Conservation (phyloP, 768 basidiomycete genomes). For the Lentinula edodes region DNA sequence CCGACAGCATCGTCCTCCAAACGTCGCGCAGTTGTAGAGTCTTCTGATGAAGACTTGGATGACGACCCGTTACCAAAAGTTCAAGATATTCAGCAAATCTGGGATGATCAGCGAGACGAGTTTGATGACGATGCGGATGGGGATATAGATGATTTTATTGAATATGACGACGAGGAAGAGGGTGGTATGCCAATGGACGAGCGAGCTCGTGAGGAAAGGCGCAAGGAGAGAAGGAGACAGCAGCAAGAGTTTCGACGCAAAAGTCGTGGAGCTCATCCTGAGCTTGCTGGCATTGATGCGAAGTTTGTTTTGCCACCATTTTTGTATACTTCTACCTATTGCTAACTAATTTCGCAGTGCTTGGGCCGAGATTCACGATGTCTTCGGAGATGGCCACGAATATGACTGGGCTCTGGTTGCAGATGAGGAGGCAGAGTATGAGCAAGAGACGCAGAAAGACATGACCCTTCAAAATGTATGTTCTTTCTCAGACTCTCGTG, state of each 20-base stretch:
- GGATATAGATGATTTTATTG: constrained; percentile 73
- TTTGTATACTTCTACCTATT: not conserved
- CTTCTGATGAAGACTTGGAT: constrained; percentile 75
- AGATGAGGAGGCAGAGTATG: constrained; percentile 57
- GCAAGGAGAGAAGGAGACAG: constrained; percentile 57
- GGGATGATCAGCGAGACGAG: constrained; percentile 72
- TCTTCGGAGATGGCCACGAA: constrained; percentile 95
- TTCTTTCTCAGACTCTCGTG: constrained; percentile 7
- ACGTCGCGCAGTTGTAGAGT: constrained; percentile 55
- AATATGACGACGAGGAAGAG: constrained; percentile 78
- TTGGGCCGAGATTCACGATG: constrained; percentile 93
- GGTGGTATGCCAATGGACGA: constrained; percentile 66
- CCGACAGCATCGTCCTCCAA: constrained; percentile 57
- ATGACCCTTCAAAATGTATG: constrained; percentile 83
- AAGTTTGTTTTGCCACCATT: constrained; percentile 45
- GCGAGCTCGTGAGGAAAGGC: constrained; percentile 68
- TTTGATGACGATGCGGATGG: constrained; percentile 71
- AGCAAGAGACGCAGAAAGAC: constrained; percentile 54
- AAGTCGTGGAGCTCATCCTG: constrained; percentile 57
- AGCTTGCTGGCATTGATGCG: constrained; percentile 75
- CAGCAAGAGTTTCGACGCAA: constrained; percentile 67
- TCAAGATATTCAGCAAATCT: constrained; percentile 66
- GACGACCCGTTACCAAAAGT: constrained; percentile 50
- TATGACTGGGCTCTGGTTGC: constrained; percentile 92
- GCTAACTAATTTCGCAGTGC: constrained; percentile 43